Percentiles rank a stretch among this genome's conserved stretches.
Conservation (phyloP, 495 filamentous ascomycete genomes). For the Evernia prunastri region DNA sequence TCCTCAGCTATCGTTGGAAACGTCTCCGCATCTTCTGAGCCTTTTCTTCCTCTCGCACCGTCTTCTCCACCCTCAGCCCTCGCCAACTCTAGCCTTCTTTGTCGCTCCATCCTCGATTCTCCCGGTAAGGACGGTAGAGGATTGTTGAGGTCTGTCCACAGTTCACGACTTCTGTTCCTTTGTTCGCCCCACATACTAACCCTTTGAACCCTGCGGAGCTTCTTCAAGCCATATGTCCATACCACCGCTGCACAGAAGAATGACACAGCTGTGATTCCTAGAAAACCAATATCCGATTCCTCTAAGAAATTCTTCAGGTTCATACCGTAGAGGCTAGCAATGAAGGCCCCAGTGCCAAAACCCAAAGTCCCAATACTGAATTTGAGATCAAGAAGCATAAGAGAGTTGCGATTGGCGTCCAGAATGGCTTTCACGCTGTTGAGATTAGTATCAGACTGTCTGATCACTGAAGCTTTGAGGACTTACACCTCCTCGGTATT, state of each 20-base stretch:
- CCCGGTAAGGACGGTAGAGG: constrained; percentile 32
- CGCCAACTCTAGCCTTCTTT: constrained; percentile 14
- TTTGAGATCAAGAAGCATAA: constrained; percentile 96
- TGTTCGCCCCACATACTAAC: constrained; percentile 74
- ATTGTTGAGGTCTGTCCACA: constrained; percentile 24
- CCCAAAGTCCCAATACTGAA: constrained; percentile 93
- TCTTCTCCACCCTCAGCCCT: not conserved
- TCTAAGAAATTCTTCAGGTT: constrained; percentile 98
- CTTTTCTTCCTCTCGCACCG: not conserved
- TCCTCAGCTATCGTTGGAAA: not conserved
- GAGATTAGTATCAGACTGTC: not conserved
- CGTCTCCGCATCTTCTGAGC: not conserved
- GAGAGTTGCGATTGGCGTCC: constrained; percentile 92
- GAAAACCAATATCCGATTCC: constrained; percentile 87
- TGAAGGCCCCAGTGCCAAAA: constrained; percentile 84
- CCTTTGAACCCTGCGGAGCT: constrained; percentile 78
- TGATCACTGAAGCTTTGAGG: not conserved
- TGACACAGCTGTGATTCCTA: constrained; percentile 61
- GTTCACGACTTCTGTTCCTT: constrained; percentile 19
- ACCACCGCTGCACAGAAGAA: constrained; percentile 68
- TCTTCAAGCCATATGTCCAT: constrained; percentile 70
- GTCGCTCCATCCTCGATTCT: constrained; percentile 39
- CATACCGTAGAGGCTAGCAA: constrained; percentile 98
- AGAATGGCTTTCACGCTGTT: constrained; percentile 88
- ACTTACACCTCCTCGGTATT: constrained; percentile 97